phyloP scores from a whole-genome alignment of 2,329 filamentous ascomycete genomes.

The Hymenoscyphus infarciens region DNA sequence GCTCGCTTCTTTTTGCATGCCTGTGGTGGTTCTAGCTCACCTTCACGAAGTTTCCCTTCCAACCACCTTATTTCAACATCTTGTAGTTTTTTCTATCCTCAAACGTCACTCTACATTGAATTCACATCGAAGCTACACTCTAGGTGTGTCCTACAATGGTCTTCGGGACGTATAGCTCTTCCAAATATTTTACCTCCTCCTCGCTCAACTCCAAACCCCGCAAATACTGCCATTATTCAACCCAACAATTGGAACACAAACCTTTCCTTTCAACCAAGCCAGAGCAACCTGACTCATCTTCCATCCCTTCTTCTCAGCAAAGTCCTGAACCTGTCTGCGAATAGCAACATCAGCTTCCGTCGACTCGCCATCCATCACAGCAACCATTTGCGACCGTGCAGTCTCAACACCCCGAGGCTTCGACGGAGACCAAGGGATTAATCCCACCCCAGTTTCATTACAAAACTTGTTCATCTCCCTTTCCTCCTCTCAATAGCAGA shows the following conservation, averaged over 20 bases:
- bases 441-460: constrained; percentile 40
- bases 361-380: constrained; percentile 33
- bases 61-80: background rate
- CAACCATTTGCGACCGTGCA: background rate
- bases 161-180: constrained; percentile 49
- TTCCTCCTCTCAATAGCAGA: constrained; percentile 55
- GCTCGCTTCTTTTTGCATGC: too few relatives aligned
- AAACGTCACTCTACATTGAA: background rate
- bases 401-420: constrained; percentile 11
- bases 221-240: constrained; percentile 39
- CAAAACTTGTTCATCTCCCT: constrained; percentile 41
- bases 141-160: constrained; percentile 28
- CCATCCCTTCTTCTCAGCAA: constrained; percentile 52
- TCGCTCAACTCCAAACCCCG: constrained; percentile 39
- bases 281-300: constrained; percentile 56
- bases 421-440: constrained; percentile 32
- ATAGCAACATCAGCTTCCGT: constrained; percentile 47
- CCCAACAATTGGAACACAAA: constrained; percentile 47
- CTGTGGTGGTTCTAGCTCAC: too few relatives aligned
- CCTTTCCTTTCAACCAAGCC: constrained; percentile 47
- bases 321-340: constrained; percentile 50
- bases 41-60: too few relatives aligned
- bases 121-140: background rate
- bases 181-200: constrained; percentile 49
- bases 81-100: background rate